phyloP scores from a whole-genome alignment of 352 stramenopile genomes.

The Globisporangium takayamanum region DNA sequence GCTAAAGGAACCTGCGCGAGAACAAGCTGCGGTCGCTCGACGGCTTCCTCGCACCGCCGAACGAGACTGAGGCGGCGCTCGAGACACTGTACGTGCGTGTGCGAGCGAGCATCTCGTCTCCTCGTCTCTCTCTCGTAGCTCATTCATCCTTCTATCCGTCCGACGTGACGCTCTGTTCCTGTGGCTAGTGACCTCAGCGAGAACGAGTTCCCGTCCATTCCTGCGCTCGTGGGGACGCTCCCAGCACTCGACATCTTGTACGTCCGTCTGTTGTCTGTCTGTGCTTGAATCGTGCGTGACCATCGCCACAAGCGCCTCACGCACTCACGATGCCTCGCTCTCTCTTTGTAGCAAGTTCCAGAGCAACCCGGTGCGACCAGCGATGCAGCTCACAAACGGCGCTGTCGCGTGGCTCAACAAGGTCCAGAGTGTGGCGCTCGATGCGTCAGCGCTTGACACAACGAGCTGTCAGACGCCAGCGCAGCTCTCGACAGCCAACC shows the following conservation, averaged over 20 bases:
- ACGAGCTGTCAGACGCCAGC: constrained; percentile 1
- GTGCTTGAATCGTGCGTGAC: too few relatives aligned
- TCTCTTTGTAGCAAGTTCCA: constrained; percentile 5
- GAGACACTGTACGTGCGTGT: constrained; percentile 1
- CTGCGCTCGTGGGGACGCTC: constrained; percentile 4
- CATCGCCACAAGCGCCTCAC: background rate
- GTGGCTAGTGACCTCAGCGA: background rate
- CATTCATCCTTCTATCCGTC: background rate
- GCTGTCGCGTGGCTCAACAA: constrained; percentile 5
- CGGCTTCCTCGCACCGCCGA: background rate
- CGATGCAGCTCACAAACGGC: background rate
- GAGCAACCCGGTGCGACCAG: constrained; percentile 2
- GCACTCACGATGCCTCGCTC: background rate
- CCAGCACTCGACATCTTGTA: constrained; percentile 7
- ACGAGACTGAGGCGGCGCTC: background rate
- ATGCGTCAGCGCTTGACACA: constrained; percentile 1
- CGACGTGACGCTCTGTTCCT: background rate
- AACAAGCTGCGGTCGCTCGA: constrained; percentile 7
- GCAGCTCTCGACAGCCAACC: background rate
- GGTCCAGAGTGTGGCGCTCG: background rate
- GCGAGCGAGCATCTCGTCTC: background rate
- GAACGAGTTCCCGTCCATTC: constrained; percentile 8
- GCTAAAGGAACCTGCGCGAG: constrained; percentile 3
- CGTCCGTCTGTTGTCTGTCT: background rate
- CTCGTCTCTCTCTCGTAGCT: background rate